Evolutionary conservation across 2,329 filamentous ascomycete species (phyloP).

Genomic region (Podosphaera fusca): DNA sequence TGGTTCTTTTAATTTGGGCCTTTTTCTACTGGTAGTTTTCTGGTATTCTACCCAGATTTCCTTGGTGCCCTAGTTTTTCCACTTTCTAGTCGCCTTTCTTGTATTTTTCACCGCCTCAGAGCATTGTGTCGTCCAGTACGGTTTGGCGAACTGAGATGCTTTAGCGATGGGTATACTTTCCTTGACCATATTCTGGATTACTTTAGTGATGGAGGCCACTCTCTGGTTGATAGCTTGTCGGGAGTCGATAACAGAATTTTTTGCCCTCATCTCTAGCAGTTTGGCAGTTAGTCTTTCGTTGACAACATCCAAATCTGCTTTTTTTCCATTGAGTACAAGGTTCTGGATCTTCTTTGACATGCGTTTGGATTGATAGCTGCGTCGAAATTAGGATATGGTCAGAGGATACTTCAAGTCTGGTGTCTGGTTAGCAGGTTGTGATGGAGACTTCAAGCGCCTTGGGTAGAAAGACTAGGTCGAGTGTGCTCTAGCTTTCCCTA

Average conservation of each 20-base stretch:
- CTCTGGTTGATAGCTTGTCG: neutral
- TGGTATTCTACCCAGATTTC: neutral
- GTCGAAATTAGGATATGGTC: too few species aligned
- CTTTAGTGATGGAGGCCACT: neutral
- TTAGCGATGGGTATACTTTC: neutral
- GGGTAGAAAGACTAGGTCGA: neutral
- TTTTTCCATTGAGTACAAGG: neutral
- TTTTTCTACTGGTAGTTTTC: neutral
- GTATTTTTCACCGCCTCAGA: neutral
- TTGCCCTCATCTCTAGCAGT: neutral
- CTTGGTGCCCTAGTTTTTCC: neutral
- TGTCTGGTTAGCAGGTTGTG: neutral
- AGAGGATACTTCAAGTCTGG: too few species aligned
- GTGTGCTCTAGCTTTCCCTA: neutral
- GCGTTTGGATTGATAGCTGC: neutral
- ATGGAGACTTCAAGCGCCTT: neutral
- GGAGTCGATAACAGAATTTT: neutral
- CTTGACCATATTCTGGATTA: neutral
- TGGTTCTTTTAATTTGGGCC: neutral
- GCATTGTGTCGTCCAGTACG: too few species aligned
- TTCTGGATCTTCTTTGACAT: neutral
- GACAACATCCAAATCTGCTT: neutral
- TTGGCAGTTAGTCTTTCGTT: neutral
- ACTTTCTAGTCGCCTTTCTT: neutral
- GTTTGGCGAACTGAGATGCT: neutral